Evolutionary conservation across 1,284 basidiomycete genomes (phyloP), one percentile per base, ranked within the genome.

Genomic region (Stereum hirsutum): DNA sequence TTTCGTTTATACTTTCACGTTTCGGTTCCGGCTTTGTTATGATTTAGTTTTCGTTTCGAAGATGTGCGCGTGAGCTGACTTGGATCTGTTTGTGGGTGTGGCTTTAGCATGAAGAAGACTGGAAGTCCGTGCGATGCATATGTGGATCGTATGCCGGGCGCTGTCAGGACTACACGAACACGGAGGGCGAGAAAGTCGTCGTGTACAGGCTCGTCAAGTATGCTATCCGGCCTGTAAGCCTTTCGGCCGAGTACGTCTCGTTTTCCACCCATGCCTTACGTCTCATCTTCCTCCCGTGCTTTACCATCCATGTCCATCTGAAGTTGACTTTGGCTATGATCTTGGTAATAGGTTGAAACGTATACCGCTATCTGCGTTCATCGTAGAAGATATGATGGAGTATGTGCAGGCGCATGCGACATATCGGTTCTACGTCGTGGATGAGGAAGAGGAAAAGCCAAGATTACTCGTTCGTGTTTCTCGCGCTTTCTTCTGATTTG

Each of bases 391-490:
- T 55, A 88, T 94, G 86, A 73, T 75, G 35, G 91, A 93, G 57
- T 80, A 87, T 44, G 81, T 88, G 1, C 82, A 86, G 43, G 89
- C 91, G 1, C 90, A 94, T 57, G 91, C 90, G 2, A 84, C 86
- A 0, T 89, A 93, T 61, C 81, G 90, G 6, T 94, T 95, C 55
- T 72, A 91, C 36, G 66, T 95, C 34, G 67, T 78, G 7, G 91
- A 94, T 48, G 89, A 90, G 52, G 86, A 89, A 54, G 78, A 82
- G 17, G 84, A 89, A 48, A 72, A 70, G 26, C 78, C 83, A 5
- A 69, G 85, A 39, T 70, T 94, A n/a, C 65, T 92, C 47, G 86
- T 91, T 45, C 47, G 83, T 63, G 12, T 6, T 15, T 23, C 23
- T 23, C 36, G 5, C 33, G 3, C 8, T 17, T 34, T 34, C 15